phyloP scores from a whole-genome alignment of 2,329 filamentous ascomycete species.

The Penicillium freii region DNA sequence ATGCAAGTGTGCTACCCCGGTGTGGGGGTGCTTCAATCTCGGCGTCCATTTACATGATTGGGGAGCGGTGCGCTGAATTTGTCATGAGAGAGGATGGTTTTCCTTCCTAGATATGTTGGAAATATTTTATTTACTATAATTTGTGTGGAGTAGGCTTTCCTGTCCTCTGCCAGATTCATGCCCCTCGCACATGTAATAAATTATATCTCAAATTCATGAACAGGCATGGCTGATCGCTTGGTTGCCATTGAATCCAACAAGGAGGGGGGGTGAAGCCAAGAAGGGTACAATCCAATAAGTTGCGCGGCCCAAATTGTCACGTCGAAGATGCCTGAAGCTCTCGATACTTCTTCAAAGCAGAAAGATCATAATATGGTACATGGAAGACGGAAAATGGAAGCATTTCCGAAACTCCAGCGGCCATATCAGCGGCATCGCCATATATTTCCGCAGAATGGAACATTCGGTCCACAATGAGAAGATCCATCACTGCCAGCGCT shows the following conservation, averaged over 20 bases:
- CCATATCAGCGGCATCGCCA: background rate
- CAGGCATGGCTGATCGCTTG: no score
- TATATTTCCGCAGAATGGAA: background rate
- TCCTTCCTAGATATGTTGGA: background rate
- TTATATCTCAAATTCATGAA: no score
- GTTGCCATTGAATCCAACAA: no score
- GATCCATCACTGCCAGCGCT: background rate
- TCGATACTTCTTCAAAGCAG: background rate
- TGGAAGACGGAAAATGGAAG: background rate
- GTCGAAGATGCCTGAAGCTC: background rate
- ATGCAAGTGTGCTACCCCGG: slow-evolving; percentile 3
- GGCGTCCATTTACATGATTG: slow-evolving; percentile 3
- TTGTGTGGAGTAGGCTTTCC: no score
- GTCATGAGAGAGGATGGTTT: background rate
- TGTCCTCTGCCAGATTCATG: no score
- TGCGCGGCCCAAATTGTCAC: background rate
- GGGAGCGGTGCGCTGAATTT: slow-evolving; percentile 3
- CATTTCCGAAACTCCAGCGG: background rate
- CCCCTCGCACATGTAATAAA: no score
- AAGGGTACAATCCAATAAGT: background rate
- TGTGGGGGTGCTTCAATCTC: background rate
- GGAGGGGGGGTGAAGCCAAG: background rate
- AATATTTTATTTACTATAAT: background rate
- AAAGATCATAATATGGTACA: background rate
- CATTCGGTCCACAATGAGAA: background rate